Base-by-base conservation (phyloP, 2,329 filamentous ascomycete species). In the Sclerotinia nivalis region DNA sequence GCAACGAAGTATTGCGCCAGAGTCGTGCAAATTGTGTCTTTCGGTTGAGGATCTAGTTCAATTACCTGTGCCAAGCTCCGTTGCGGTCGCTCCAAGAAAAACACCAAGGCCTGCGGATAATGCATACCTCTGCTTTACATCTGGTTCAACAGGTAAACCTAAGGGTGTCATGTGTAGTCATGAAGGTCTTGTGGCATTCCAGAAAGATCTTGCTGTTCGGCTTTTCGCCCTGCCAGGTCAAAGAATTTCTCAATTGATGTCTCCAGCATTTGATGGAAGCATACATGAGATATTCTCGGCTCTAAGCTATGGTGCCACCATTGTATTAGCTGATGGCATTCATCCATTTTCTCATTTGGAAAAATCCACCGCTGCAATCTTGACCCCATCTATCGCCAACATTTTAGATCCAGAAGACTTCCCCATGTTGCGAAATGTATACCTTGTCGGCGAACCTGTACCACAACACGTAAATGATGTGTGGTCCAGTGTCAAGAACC, bases 91-190 rank as follows among this genome's bases (percentile, higher is more conserved):
- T 28, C 54, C 25, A 13, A 54, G 54, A 50, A 47, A 37, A 37
- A 34, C 13, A 31, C 59, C 54, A 25, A 61, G 55, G 54, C 66
- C 59, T 22, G 34, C 37, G 43, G 66, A 59, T 18, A 68, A 65
- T 25, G 81, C 81, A 0, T 84, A 83, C 70, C 43, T 84, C 0
- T 81, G 78, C 68, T 84, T 83, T 71, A 84, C 83, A 0, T 84
- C 82, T 1, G 82, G 82, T 0, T 80, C 80, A 4, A 83, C 81
- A 0, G 82, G 83, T 1, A 76, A 74, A 1, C 82, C 82, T 1
- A 84, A 84, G 71, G 81, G 78, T 0, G 80, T 83, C 7, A 22
- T 80, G 9, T 81, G 78, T 69, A 72, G 70, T 0, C 81, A 83
- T 62, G 60, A 69, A 20, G 76, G 78, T 0, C 70, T 82, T 0